A percentile compares a stretch with the other conserved stretches of the same genome.
phyloP scores from a whole-genome alignment of 129 eudicot genomes.

The Centrapalus pauciflorus region DNA sequence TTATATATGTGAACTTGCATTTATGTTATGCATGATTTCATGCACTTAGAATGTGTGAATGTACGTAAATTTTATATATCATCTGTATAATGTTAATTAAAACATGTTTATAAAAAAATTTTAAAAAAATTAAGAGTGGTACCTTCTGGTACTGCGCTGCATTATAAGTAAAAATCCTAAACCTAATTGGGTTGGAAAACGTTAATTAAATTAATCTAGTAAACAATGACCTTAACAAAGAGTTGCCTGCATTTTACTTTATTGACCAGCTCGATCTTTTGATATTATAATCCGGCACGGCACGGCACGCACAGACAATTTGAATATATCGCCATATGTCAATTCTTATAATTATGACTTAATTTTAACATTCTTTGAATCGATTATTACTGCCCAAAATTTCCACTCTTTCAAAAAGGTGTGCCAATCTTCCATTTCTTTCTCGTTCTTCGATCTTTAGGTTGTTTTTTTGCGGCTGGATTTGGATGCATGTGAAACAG shows the following conservation, averaged over 20 bases:
- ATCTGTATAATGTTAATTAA: no score
- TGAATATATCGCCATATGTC: slow-evolving; percentile 27
- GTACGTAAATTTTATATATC: no score
- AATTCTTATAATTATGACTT: slow-evolving; percentile 17
- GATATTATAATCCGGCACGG: slow-evolving; percentile 17
- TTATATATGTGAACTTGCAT: no score
- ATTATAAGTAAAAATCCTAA: background rate
- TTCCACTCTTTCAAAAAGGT: background rate
- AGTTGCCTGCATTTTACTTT: slow-evolving; percentile 18
- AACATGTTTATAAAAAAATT: no score
- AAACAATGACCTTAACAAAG: slow-evolving; percentile 19
- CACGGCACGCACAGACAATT: slow-evolving; percentile 9
- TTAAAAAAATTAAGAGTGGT: no score
- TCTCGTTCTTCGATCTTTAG: background rate
- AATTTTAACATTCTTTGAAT: background rate
- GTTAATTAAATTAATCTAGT: background rate
- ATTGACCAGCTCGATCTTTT: slow-evolving; percentile 15
- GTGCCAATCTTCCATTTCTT: background rate
- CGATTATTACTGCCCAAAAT: background rate
- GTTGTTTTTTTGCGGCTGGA: slow-evolving; percentile 6
- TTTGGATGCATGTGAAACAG: background rate
- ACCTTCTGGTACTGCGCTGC: no score
- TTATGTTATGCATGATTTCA: no score
- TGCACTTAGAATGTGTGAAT: no score
- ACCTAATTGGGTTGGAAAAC: background rate